A percentile compares a stretch with the other conserved stretches of the same genome.
These are phyloP conservation scores for Kodamaea hsintzibuensis DNA, from an alignment of 805 yeast species.

Conservation along the genomic window DNA sequence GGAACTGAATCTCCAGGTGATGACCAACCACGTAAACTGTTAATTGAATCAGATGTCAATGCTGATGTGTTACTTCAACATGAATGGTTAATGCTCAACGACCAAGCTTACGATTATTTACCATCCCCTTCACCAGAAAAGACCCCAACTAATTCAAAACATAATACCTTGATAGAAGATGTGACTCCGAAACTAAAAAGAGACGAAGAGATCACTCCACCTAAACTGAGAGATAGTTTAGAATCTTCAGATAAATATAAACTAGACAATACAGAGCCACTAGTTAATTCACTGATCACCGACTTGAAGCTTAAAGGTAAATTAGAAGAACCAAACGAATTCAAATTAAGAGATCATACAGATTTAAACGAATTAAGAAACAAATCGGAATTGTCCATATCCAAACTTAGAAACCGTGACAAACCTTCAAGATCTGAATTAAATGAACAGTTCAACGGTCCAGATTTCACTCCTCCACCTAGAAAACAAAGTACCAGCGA, in stretches of 20 bases:
- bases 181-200: not conserved
- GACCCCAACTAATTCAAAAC: constrained; percentile 2
- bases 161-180: constrained; percentile 3
- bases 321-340: too few relatives aligned
- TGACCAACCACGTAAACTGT: not conserved
- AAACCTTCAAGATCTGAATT: not conserved
- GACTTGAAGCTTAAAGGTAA: not conserved
- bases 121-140: not conserved
- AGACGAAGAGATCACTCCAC: not conserved
- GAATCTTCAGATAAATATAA: not conserved
- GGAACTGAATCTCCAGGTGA: constrained; percentile 23
- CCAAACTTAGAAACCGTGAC: not conserved
- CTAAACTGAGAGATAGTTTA: not conserved
- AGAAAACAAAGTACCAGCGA: not conserved
- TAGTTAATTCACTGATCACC: not conserved
- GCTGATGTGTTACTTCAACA: constrained; percentile 1
- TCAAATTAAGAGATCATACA: not conserved
- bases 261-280: not conserved
- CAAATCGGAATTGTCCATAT: not conserved
- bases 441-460: not conserved
- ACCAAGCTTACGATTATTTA: not conserved
- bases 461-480: not conserved
- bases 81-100: not conserved
- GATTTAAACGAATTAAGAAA: not conserved
- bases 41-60: not conserved